Base-by-base conservation (phyloP, 208 protist genomes). In the Phytomonas francai region DNA sequence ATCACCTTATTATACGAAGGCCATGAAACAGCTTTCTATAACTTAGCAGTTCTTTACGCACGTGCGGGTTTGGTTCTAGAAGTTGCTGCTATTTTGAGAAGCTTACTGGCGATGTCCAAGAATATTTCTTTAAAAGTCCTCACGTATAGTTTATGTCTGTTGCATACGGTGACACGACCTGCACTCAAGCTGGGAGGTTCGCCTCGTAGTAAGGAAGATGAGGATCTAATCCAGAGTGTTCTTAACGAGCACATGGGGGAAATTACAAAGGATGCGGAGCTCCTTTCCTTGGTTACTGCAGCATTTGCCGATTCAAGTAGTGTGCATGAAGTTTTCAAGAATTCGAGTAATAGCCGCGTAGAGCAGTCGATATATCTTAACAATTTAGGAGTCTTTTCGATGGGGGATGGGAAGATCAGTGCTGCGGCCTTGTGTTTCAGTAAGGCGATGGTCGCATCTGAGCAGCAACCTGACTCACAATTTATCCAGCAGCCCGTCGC, bases 291-390 rank as follows among this genome's bases (percentile, higher is more conserved):
- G 70, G 72, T 91, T 22, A 76, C 74, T 22, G 68, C 76, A 30
- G 81, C 87, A 22, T 93, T 94, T 59, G 84, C 84, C 16, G 85
- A 94, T 65, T 83, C 83, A 31, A 88, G 83, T 73, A 80, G 64
- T 11, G 80, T 94, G 63, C 87, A 91, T 31, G 87, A 92, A 66
- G 66, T 78, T 39, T 86, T 91, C 39, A 81, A 83, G 59, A 68
- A 63, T 45, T 58, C 72, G 14, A 80, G 82, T 57, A 71, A 72
- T 30, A 74, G 74, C 49, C 36, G 66, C 8, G 65, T 54, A 32
- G 85, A 93, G 65, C 73, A 83, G 74, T 79, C 81, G 19, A 75
- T 89, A 25, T 88, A 92, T 76, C 82, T 94, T 60, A 96, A 96
- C 67, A 92, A 96, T 78, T 72, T 96, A 74, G 91, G 91, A 29